These are phyloP conservation scores for Paracoccidioides lutzii DNA, from an alignment of 2,329 filamentous ascomycete genomes.

Conservation along the genomic window DNA sequence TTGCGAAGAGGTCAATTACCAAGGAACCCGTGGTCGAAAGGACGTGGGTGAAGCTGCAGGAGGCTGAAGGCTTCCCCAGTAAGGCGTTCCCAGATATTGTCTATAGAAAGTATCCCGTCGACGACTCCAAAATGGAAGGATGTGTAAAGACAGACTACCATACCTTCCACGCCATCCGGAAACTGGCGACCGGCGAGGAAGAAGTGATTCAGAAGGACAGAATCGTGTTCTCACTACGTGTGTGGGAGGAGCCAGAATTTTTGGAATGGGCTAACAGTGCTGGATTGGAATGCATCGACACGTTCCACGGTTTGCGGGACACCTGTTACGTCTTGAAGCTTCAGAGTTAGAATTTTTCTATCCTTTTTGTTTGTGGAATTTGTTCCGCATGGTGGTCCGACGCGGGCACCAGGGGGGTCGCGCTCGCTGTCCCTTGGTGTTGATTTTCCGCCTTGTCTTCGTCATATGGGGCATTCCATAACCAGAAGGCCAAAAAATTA, in stretches of 20 bases:
- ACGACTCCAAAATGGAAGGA: neutral
- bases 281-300: neutral
- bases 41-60: neutral
- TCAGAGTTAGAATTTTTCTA: neutral
- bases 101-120: neutral
- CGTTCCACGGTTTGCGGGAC: neutral
- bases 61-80: neutral
- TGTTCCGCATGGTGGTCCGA: no score
- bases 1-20: neutral
- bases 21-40: neutral
- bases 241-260: neutral
- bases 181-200: neutral
- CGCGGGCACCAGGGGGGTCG: no score
- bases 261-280: neutral
- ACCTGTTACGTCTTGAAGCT: neutral
- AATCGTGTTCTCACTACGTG: neutral
- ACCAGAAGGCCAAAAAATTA: no score
- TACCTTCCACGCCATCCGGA: neutral
- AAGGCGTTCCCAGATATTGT: neutral
- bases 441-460: no score
- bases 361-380: neutral
- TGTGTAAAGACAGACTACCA: neutral
- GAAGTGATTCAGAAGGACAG: neutral
- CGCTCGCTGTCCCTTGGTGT: no score
- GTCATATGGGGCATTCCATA: no score